Conservation (phyloP, 179 eudicot species). For the Spergularia azorica region DNA sequence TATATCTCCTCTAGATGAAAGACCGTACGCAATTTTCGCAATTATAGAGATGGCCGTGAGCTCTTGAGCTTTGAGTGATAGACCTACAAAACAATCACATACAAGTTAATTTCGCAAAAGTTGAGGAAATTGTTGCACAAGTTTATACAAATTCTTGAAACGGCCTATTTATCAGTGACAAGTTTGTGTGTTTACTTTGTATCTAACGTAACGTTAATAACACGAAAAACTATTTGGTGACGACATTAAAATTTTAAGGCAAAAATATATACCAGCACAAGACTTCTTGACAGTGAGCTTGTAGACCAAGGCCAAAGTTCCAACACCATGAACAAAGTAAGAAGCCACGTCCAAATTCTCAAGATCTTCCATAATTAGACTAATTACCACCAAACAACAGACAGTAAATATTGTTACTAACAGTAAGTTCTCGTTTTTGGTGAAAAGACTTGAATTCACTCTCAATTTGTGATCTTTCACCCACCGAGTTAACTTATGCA, state of each 20-base stretch:
- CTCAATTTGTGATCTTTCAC: neutral
- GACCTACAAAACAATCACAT: slow-evolving; percentile 38
- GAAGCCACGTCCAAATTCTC: neutral
- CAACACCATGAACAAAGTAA: slow-evolving; percentile 16
- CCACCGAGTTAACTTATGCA: neutral
- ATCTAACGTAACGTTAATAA: too few relatives aligned
- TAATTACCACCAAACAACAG: neutral
- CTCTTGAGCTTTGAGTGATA: slow-evolving; percentile 74
- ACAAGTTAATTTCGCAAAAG: too few relatives aligned
- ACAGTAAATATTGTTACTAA: neutral
- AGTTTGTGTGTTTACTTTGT: too few relatives aligned
- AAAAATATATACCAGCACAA: slow-evolving; percentile 10
- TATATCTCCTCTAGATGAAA: slow-evolving; percentile 54
- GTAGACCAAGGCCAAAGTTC: slow-evolving; percentile 6
- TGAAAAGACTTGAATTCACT: neutral
- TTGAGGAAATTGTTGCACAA: too few relatives aligned
- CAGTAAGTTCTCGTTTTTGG: too few relatives aligned
- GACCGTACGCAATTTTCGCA: slow-evolving; percentile 56
- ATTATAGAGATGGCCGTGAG: slow-evolving; percentile 65
- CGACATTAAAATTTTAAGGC: neutral
- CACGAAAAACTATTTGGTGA: neutral
- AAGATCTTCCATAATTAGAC: neutral
- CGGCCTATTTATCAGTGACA: too few relatives aligned
- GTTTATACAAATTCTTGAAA: too few relatives aligned
- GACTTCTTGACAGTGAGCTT: slow-evolving; percentile 16